Percentiles rank a stretch among this genome's conserved stretches.
Conservation (phyloP, 352 stramenopile genomes). For the Hyaloperonospora arabidopsidis region DNA sequence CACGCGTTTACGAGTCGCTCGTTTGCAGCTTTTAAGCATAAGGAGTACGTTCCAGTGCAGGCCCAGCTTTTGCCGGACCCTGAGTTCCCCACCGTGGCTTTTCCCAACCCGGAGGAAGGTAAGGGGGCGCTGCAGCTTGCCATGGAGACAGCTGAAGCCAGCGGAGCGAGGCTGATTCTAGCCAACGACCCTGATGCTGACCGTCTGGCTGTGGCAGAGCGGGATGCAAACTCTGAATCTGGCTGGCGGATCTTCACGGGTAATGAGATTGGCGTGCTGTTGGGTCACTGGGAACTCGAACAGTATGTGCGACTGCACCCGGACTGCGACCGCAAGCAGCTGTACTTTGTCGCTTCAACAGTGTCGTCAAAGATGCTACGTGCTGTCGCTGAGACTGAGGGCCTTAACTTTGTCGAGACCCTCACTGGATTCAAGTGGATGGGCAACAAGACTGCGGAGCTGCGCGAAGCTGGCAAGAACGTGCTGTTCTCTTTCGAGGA, state of each 20-base stretch:
- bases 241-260: conserved; percentile 96
- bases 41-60: conserved; percentile 80
- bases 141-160: conserved; percentile 81
- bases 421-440: conserved; percentile 99
- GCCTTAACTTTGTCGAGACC: conserved; percentile 95
- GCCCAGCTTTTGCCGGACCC: conserved; percentile 90
- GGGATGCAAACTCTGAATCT: conserved; percentile 41
- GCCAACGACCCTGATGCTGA: conserved; percentile 99
- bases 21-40: conserved; percentile 87
- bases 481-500: conserved; percentile 98
- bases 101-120: conserved; percentile 97
- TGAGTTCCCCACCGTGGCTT: conserved; percentile 94
- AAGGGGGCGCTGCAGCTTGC: conserved; percentile 93
- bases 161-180: conserved; percentile 84
- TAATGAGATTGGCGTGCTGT: conserved; percentile 95
- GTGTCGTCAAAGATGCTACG: conserved; percentile 96
- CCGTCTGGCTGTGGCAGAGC: conserved; percentile 93
- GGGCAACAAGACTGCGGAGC: conserved; percentile 82
- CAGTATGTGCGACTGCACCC: conserved; percentile 57
- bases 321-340: conserved; percentile 43
- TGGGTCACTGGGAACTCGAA: conserved; percentile 89
- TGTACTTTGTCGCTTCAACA: conserved; percentile 91
- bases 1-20: conserved; percentile 86
- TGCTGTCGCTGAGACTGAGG: conserved; percentile 86
- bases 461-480: conserved; percentile 80